These are phyloP conservation scores for Scheffersomyces ergatensis DNA, from an alignment of 805 yeast genomes.

Conservation along the genomic window DNA sequence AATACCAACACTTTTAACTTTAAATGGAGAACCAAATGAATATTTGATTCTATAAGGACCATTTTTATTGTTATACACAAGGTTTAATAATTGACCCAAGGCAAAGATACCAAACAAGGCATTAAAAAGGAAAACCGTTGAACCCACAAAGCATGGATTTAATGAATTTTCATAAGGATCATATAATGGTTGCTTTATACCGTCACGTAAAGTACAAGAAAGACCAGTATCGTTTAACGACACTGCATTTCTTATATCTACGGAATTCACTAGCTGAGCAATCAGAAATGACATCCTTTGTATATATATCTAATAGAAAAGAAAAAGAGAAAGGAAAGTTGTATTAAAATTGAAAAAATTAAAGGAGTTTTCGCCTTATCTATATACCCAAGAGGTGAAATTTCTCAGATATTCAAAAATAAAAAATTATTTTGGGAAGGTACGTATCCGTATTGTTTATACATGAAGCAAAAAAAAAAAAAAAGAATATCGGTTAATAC, in stretches of 20 bases:
- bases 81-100: conserved; percentile 8
- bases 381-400: too few species aligned
- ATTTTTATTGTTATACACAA: conserved; percentile 10
- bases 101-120: conserved; percentile 9
- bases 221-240: background rate
- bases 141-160: conserved; percentile 28
- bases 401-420: too few species aligned
- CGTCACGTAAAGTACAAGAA: background rate
- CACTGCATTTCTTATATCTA: background rate
- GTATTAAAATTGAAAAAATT: conserved; percentile 12
- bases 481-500: too few species aligned
- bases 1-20: conserved; percentile 14
- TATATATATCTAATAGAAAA: background rate
- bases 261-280: background rate
- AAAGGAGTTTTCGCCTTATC: too few species aligned
- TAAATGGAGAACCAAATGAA: conserved; percentile 15
- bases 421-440: too few species aligned
- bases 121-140: background rate
- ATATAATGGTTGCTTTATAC: conserved; percentile 17
- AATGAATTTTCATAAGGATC: conserved; percentile 19
- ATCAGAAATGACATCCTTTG: background rate
- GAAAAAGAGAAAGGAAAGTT: conserved; percentile 8
- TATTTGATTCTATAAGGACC: conserved; percentile 15
- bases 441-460: too few species aligned
- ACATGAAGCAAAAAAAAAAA: too few species aligned